Percentiles rank a stretch among this genome's conserved stretches.
These are phyloP conservation scores for Fusarium sp. DNA, from an alignment of 2,329 filamentous ascomycete species.

Conservation along the genomic window DNA sequence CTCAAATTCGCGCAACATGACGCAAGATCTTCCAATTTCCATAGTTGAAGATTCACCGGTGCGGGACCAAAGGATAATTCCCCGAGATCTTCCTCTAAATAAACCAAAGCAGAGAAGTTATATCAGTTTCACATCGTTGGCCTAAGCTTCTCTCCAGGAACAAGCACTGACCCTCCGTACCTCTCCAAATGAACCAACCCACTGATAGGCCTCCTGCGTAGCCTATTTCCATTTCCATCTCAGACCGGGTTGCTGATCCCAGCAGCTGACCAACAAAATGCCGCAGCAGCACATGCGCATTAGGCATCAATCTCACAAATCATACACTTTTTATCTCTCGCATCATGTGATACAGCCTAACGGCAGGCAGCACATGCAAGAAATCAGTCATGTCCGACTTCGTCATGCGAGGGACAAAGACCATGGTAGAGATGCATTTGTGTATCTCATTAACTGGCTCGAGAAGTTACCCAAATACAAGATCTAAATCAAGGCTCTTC, in stretches of 20 bases:
- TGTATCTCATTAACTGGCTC: neutral
- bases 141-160: neutral
- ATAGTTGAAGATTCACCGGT: neutral
- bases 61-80: neutral
- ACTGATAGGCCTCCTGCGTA: neutral
- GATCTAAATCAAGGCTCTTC: constrained; percentile 21
- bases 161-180: neutral
- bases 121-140: neutral
- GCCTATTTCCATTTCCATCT: neutral
- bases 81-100: neutral
- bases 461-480: neutral
- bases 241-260: neutral
- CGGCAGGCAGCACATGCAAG: constrained; percentile 17
- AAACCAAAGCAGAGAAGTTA: neutral
- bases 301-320: constrained; percentile 26
- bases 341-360: constrained; percentile 30
- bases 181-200: too few relatives aligned
- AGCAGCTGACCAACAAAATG: constrained; percentile 18
- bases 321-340: neutral
- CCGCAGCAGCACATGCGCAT: constrained; percentile 9
- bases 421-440: constrained; percentile 1
- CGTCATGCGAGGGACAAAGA: constrained; percentile 20
- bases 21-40: neutral
- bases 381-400: neutral
- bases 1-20: neutral